These are phyloP conservation scores for Blumeria graminis DNA, from an alignment of 2,329 filamentous ascomycete species.

Conservation along the genomic window DNA sequence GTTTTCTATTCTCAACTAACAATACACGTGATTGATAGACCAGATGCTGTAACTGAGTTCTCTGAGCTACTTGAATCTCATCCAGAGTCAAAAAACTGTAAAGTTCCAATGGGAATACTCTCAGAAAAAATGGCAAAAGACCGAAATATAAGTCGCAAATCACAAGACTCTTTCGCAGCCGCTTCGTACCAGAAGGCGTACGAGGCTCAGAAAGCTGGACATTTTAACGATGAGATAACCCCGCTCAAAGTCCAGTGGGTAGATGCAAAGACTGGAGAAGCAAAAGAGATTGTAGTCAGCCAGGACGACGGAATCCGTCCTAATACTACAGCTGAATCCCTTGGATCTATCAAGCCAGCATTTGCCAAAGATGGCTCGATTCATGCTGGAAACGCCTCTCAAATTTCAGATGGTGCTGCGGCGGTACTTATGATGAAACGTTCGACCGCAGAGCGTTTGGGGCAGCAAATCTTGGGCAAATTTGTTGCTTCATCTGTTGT, in stretches of 20 bases:
- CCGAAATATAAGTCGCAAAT: conserved; percentile 41
- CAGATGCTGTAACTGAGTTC: conserved; percentile 75
- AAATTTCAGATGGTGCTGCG: conserved; percentile 87
- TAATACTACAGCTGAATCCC: conserved; percentile 65
- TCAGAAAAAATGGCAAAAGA: conserved; percentile 91
- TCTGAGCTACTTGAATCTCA: conserved; percentile 65
- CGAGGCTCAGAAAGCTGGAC: conserved; percentile 64
- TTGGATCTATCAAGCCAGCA: conserved; percentile 75
- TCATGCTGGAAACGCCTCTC: conserved; percentile 86
- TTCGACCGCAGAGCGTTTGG: conserved; percentile 65
- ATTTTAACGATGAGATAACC: conserved; percentile 78
- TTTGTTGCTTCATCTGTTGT: conserved; percentile 68
- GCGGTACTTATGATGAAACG: conserved; percentile 93
- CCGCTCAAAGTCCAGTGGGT: conserved; percentile 71
- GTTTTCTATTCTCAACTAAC: background rate
- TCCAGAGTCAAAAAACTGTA: conserved; percentile 77
- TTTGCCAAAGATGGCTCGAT: conserved; percentile 84
- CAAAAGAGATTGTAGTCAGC: conserved; percentile 57
- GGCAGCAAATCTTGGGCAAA: conserved; percentile 78
- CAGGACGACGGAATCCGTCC: conserved; percentile 72
- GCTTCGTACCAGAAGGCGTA: conserved; percentile 73
- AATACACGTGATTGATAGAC: conserved; percentile 21
- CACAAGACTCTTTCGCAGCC: conserved; percentile 89
- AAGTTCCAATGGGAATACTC: conserved; percentile 85
- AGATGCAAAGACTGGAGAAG: conserved; percentile 75